Conservation (phyloP, 495 filamentous ascomycete genomes). For the Penicillium soppii region DNA sequence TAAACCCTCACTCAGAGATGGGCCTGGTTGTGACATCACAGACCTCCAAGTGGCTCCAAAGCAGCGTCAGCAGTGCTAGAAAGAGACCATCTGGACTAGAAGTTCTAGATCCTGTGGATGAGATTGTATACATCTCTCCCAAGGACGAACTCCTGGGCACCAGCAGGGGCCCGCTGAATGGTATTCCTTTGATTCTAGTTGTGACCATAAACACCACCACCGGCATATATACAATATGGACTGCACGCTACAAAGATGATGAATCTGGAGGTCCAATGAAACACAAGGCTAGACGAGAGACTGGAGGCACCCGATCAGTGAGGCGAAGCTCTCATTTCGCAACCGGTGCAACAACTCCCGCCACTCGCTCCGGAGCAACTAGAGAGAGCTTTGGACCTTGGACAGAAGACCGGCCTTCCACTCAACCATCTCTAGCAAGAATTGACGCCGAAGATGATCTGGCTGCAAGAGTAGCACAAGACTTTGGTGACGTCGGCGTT, state of each 20-base stretch:
- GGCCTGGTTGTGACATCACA: slow-evolving; percentile 71
- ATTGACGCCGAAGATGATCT: slow-evolving; percentile 56
- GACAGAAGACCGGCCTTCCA: slow-evolving; percentile 28
- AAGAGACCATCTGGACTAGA: slow-evolving; percentile 39
- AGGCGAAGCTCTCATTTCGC: slow-evolving; percentile 87
- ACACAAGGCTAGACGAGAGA: slow-evolving; percentile 44
- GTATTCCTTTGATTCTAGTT: slow-evolving; percentile 63
- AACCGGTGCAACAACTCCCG: slow-evolving; percentile 79
- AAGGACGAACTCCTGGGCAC: slow-evolving; percentile 48
- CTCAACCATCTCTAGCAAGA: slow-evolving; percentile 19
- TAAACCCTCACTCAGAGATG: slow-evolving; percentile 82
- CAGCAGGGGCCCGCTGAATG: slow-evolving; percentile 11
- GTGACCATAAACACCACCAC: slow-evolving; percentile 77
- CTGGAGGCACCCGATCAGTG: slow-evolving; percentile 57
- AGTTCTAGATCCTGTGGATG: slow-evolving; percentile 65
- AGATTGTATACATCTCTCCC: slow-evolving; percentile 75
- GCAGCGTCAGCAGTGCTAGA: slow-evolving; percentile 25
- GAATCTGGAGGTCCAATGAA: slow-evolving; percentile 52
- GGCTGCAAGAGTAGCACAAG: slow-evolving; percentile 73
- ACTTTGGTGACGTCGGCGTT: slow-evolving; percentile 65
- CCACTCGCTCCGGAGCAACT: slow-evolving; percentile 45
- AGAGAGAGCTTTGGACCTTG: slow-evolving; percentile 59
- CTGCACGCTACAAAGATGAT: slow-evolving; percentile 63
- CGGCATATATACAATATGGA: slow-evolving; percentile 77
- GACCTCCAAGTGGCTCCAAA: slow-evolving; percentile 31